Evolutionary conservation across 2,329 filamentous ascomycete genomes (phyloP).

Genomic region (Talaromyces sp.): DNA sequence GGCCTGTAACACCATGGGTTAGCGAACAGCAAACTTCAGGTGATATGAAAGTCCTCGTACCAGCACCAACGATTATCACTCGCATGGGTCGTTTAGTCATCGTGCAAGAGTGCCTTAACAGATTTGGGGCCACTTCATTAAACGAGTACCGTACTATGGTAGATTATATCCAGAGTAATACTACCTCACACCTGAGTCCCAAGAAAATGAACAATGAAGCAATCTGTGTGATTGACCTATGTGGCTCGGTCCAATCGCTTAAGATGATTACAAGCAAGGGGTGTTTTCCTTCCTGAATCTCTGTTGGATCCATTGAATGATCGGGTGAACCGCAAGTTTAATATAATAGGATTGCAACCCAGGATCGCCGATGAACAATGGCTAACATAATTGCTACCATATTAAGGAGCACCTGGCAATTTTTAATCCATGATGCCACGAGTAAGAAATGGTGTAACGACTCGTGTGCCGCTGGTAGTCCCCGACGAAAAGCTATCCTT

Average conservation of each 20-base stretch:
- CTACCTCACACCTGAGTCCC: neutral
- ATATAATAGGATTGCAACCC: neutral
- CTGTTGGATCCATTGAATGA: neutral
- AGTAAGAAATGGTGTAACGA: neutral
- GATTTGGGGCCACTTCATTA: neutral
- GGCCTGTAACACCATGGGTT: neutral
- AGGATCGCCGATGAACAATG: neutral
- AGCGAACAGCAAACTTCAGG: neutral
- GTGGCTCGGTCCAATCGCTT: neutral
- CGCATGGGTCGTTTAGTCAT: conserved; percentile 10
- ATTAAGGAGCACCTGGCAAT: neutral
- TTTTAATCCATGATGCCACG: no score
- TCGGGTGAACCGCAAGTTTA: neutral
- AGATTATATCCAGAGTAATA: neutral
- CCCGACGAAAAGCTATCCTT: neutral
- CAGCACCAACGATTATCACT: conserved; percentile 16
- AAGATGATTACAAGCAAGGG: neutral
- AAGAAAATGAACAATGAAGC: neutral
- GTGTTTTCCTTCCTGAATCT: neutral
- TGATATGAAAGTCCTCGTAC: neutral
- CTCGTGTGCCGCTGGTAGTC: neutral
- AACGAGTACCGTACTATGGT: no score
- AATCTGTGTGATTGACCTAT: neutral
- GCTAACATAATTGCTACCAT: neutral
- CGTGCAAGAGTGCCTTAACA: neutral